These are phyloP conservation scores for Cystobasidium sp. DNA, from an alignment of 1,284 basidiomycete genomes.

Conservation along the genomic window DNA sequence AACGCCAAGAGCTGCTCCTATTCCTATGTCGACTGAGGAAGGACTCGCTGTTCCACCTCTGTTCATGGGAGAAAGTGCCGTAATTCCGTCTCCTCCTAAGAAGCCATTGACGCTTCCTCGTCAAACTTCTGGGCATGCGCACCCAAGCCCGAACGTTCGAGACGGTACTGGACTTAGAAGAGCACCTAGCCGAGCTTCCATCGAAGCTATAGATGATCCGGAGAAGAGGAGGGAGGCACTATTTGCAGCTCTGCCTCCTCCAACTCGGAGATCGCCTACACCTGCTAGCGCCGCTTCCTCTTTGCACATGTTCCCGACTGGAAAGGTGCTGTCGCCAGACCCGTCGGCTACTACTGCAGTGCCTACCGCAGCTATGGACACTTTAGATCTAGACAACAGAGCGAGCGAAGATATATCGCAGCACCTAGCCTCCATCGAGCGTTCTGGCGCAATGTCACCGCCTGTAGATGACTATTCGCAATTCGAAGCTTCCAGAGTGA, in stretches of 20 bases:
- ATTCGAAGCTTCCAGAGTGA: slow-evolving; percentile 36
- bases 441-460: background rate
- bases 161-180: background rate
- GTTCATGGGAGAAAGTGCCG: slow-evolving; percentile 19
- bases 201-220: slow-evolving; percentile 35
- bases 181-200: slow-evolving; percentile 20
- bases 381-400: background rate
- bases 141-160: background rate
- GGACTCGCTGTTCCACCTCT: slow-evolving; percentile 7
- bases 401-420: background rate
- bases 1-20: slow-evolving; percentile 31
- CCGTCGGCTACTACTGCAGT: background rate
- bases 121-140: slow-evolving; percentile 2
- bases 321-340: background rate
- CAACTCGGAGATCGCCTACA: slow-evolving; percentile 26
- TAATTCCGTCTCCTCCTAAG: background rate
- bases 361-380: background rate
- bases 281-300: slow-evolving; percentile 17
- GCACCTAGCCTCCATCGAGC: background rate
- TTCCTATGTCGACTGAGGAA: background rate
- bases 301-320: slow-evolving; percentile 17
- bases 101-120: background rate
- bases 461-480: slow-evolving; percentile 27
- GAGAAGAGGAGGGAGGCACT: slow-evolving; percentile 38
- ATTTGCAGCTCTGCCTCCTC: slow-evolving; percentile 37